Evolutionary conservation across 2,329 filamentous ascomycete species (phyloP).

Genomic region (Pseudocercospora fuligena): DNA sequence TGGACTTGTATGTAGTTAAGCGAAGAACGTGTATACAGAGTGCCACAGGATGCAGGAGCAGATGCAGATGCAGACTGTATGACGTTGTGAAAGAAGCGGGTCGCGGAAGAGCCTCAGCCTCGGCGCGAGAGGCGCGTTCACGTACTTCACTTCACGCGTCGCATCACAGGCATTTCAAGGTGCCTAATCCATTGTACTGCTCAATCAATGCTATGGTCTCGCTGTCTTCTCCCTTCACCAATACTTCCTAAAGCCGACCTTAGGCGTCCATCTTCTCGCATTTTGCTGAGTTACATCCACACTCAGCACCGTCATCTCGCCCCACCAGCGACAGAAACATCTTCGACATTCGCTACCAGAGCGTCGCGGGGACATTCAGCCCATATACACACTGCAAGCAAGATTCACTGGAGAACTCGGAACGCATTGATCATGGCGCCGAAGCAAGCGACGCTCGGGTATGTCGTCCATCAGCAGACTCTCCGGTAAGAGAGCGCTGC

Average conservation of each 20-base stretch:
- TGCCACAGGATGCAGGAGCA: background rate
- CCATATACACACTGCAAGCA: constrained; percentile 15
- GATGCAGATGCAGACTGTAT: background rate
- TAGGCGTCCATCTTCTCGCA: constrained; percentile 12
- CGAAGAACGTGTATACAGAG: no score
- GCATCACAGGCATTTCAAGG: constrained; percentile 6
- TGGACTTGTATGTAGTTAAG: constrained; percentile 8
- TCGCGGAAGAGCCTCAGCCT: background rate
- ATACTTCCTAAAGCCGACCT: constrained; percentile 19
- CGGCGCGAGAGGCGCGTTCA: background rate
- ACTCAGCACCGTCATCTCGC: constrained; percentile 17
- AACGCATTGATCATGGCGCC: constrained; percentile 46
- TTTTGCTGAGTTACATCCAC: background rate
- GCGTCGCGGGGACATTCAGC: constrained; percentile 6
- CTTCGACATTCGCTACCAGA: constrained; percentile 14
- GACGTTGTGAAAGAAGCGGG: background rate
- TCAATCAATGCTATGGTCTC: constrained; percentile 30
- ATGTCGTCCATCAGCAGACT: constrained; percentile 77
- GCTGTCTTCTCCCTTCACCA: constrained; percentile 25
- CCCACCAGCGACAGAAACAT: constrained; percentile 22
- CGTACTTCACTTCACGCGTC: constrained; percentile 5
- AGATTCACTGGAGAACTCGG: constrained; percentile 15
- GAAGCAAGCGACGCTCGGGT: constrained; percentile 85
- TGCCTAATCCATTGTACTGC: background rate
- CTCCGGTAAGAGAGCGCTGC: constrained; percentile 63